Evolutionary conservation across 1,284 basidiomycete genomes (phyloP).

Genomic region (Cutaneotrichosporon sp.): DNA sequence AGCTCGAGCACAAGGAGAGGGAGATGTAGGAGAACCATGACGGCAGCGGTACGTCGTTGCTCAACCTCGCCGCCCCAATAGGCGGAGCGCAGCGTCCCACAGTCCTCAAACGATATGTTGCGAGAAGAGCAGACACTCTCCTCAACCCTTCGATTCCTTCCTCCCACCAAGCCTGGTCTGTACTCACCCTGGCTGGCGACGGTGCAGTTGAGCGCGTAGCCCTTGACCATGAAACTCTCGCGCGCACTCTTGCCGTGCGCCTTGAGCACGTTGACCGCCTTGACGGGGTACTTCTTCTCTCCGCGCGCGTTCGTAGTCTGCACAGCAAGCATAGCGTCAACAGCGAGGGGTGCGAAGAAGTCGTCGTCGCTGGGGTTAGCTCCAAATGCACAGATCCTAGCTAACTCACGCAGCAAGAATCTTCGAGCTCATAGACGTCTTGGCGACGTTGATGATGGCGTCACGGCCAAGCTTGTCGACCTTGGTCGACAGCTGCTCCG

Average conservation of each 20-base stretch:
- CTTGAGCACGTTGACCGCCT: constrained; percentile 99
- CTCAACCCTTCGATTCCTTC: too few species aligned
- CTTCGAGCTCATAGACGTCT: constrained; percentile 99
- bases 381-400: not conserved
- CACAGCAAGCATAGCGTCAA: constrained; percentile 97
- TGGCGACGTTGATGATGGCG: constrained; percentile 91
- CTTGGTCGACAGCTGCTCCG: constrained; percentile 93
- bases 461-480: constrained; percentile 88
- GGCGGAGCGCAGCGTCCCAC: too few species aligned
- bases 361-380: constrained; percentile 75
- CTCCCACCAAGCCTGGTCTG: too few species aligned
- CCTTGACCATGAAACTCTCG: constrained; percentile 91
- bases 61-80: too few species aligned
- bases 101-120: too few species aligned
- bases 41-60: too few species aligned
- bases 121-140: too few species aligned
- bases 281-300: constrained; percentile 98
- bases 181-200: constrained; percentile 89
- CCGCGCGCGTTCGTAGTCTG: constrained; percentile 91
- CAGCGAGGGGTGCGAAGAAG: constrained; percentile 95
- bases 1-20: too few species aligned
- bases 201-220: constrained; percentile 98
- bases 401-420: constrained; percentile 84
- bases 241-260: constrained; percentile 94
- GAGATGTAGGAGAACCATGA: too few species aligned